Evolutionary conservation across 768 basidiomycete species (phyloP), one percentile per base, ranked within the genome.

Genomic region (Pulveroboletus frians): DNA sequence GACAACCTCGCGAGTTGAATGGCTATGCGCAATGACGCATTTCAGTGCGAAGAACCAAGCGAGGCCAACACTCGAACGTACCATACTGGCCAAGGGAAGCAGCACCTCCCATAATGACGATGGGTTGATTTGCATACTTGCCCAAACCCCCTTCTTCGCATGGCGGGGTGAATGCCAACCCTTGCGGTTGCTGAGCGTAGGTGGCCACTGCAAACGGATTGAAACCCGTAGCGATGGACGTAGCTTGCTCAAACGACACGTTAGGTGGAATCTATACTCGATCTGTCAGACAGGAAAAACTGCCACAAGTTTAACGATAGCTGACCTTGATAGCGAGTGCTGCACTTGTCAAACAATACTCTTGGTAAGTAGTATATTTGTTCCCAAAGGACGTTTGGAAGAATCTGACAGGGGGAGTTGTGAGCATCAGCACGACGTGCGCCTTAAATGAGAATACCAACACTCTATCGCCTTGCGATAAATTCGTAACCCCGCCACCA

Each of bases 31-130:
- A 11, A 14, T 13, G 31, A 31, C 13, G 31, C 13, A 15, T 5
- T 17, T 7, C 14, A n/a, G n/a, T 20, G 27, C 20, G 17, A 10
- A 27, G 23, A 9, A 8, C 21, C n/a, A 2, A 14, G 1, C 5
- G 10, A 3, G 15, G 27, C 23, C 6, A 26, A 26, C n/a, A 17
- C 9, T 5, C 5, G 18, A 21, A 3, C 34, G 4, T 45, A 71
- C 71, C 69, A 43, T 57, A 65, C 45, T 73, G 70, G 6, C 72
- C 73, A 11, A 73, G 44, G 18, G 68, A 68, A 4, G 65, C 49
- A 21, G 71, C 55, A 14, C 73, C 73, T 18, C 71, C 73, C 10
- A 71, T 46, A 27, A 73, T 59, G 18, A 74, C 18, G n/a, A 67
- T 50, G 3, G 69, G 65, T 42, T 66, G 60, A 14, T 47, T 61